phyloP scores from a whole-genome alignment of 176 grass and related monocot species.

The Bothriochloa decipiens region DNA sequence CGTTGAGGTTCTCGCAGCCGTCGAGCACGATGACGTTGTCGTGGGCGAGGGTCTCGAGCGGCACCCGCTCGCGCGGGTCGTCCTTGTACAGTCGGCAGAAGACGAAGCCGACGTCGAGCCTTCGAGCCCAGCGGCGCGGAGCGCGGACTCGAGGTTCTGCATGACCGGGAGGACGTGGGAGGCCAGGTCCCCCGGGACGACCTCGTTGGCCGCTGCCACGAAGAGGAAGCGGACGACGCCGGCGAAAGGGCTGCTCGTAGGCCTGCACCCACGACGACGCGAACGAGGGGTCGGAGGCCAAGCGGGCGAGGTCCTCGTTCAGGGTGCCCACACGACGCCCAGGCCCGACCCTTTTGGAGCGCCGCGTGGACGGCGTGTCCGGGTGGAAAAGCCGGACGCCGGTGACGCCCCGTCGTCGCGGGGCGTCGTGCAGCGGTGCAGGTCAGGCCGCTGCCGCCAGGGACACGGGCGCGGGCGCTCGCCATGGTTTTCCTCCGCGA shows the following conservation, averaged over 20 bases:
- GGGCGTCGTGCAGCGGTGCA: no score
- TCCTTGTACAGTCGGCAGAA: conserved; percentile 68
- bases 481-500: no score
- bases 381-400: conserved; percentile 81
- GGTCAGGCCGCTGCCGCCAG: no score
- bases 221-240: conserved; percentile 65
- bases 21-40: conserved; percentile 69
- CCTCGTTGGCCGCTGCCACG: conserved; percentile 83
- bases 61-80: conserved; percentile 61
- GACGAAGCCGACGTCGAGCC: conserved; percentile 60
- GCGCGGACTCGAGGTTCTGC: conserved; percentile 65
- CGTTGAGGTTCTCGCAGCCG: conserved; percentile 71
- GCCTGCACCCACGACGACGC: conserved; percentile 70
- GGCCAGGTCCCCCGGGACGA: conserved; percentile 55
- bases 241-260: conserved; percentile 73
- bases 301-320: conserved; percentile 70
- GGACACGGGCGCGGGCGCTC: no score
- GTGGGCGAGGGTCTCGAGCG: conserved; percentile 65
- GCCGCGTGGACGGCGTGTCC: conserved; percentile 57
- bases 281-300: conserved; percentile 55
- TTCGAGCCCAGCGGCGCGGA: conserved; percentile 48
- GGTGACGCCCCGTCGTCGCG: conserved; percentile 56
- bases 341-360: conserved; percentile 65
- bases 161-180: conserved; percentile 68
- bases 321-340: conserved; percentile 75